These are phyloP conservation scores for Exserohilum turcica DNA, from an alignment of 2,329 filamentous ascomycete species.

Conservation along the genomic window DNA sequence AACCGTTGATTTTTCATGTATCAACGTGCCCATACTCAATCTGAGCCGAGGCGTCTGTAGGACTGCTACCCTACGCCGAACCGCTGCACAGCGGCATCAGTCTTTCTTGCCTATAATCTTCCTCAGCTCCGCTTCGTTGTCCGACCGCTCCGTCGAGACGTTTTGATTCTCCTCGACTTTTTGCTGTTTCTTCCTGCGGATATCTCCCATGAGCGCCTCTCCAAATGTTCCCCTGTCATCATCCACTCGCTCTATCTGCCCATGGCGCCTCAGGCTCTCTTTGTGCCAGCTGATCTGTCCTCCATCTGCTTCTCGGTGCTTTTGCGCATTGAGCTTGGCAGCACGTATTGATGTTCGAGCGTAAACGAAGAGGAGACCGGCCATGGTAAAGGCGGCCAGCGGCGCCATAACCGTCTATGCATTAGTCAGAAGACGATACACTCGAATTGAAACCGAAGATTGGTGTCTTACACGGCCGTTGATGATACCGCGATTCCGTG, in stretches of 20 bases:
- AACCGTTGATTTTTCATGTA: background rate
- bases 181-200: conserved; percentile 39
- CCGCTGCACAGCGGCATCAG: conserved; percentile 6
- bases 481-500: conserved; percentile 40
- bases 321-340: conserved; percentile 68
- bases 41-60: background rate
- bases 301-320: conserved; percentile 62
- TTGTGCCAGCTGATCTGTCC: conserved; percentile 61
- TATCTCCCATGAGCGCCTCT: conserved; percentile 42
- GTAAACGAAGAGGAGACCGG: conserved; percentile 64
- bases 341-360: conserved; percentile 68
- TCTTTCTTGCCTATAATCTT: conserved; percentile 45
- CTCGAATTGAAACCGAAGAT: background rate
- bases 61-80: background rate
- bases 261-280: conserved; percentile 60
- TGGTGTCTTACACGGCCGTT: conserved; percentile 40
- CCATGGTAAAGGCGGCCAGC: conserved; percentile 68
- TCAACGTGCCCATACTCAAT: too few species aligned
- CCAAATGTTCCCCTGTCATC: conserved; percentile 39
- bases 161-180: conserved; percentile 33
- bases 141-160: conserved; percentile 36
- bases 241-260: conserved; percentile 53
- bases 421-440: conserved; percentile 8
- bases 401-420: conserved; percentile 61
- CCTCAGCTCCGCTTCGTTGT: conserved; percentile 47